Percentiles rank a stretch among this genome's conserved stretches.
Evolutionary conservation across 345 rosid species (phyloP).

Genomic region (Bretschneidera sinensis): DNA sequence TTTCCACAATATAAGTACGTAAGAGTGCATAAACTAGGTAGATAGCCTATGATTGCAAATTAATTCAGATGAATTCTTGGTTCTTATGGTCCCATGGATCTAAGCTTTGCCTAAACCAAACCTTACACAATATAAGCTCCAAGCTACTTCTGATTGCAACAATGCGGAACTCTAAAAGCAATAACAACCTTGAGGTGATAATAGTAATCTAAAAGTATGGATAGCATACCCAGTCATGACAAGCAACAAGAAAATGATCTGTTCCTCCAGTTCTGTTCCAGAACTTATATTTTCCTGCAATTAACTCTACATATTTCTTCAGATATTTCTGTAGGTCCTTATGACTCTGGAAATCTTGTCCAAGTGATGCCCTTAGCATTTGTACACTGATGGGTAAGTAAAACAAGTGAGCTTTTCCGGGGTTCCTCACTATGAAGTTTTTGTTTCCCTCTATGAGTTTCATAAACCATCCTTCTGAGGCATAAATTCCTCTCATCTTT

Average conservation of each 20-base stretch:
- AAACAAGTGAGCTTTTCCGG: constrained; percentile 80
- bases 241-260: constrained; percentile 87
- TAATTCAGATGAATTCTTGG: not conserved
- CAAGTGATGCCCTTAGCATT: constrained; percentile 47
- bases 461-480: constrained; percentile 96
- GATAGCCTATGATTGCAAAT: not conserved
- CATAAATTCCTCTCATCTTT: constrained; percentile 69
- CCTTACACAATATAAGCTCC: not conserved
- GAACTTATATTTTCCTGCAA: constrained; percentile 57
- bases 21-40: not conserved
- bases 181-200: not conserved
- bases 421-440: constrained; percentile 68
- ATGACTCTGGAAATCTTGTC: constrained; percentile 27
- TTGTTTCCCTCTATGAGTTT: constrained; percentile 75
- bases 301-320: constrained; percentile 46
- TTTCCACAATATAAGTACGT: too few relatives aligned
- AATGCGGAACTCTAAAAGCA: not conserved
- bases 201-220: not conserved
- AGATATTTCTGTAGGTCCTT: constrained; percentile 44
- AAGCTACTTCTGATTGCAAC: not conserved
- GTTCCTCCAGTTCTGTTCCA: constrained; percentile 88
- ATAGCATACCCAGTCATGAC: constrained; percentile 92
- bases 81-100: not conserved
- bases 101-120: not conserved
- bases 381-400: constrained; percentile 69